These are phyloP conservation scores for Fusarium multiceps DNA, from an alignment of 2,329 filamentous ascomycete species.

Conservation along the genomic window DNA sequence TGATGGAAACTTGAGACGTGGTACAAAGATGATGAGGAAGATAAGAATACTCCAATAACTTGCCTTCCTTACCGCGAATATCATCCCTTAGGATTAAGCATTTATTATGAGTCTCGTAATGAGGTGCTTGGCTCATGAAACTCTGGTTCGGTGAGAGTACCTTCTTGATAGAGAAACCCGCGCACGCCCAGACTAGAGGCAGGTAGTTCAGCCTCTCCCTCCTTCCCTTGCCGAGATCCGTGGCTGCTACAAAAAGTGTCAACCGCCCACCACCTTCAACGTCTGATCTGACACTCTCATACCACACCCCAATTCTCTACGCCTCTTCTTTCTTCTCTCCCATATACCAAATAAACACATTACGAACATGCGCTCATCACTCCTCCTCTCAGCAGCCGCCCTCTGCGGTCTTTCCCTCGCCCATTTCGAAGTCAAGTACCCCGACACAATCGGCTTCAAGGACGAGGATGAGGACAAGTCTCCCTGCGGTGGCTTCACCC, in stretches of 20 bases:
- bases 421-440: slow-evolving; percentile 65
- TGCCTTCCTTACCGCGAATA: no score
- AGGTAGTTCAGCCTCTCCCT: slow-evolving; percentile 20
- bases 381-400: slow-evolving; percentile 52
- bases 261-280: slow-evolving; percentile 23
- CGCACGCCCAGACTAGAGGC: slow-evolving; percentile 3
- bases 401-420: slow-evolving; percentile 57
- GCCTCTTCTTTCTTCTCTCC: not conserved
- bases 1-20: slow-evolving; percentile 5
- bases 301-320: not conserved
- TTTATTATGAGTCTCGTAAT: rapidly evolving
- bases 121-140: not conserved
- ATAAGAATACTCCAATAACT: no score
- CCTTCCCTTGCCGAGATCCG: slow-evolving; percentile 28
- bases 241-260: slow-evolving; percentile 37
- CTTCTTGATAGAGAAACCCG: not conserved
- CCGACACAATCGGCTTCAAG: slow-evolving; percentile 61
- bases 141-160: not conserved
- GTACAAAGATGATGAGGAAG: not conserved
- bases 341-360: not conserved
- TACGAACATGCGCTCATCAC: slow-evolving; percentile 50
- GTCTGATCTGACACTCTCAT: not conserved
- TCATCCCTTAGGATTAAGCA: no score
- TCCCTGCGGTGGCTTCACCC: slow-evolving; percentile 67
- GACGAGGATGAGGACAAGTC: slow-evolving; percentile 57